phyloP scores from a whole-genome alignment of 306 rosid species.

The Mimosa bimucronata region DNA sequence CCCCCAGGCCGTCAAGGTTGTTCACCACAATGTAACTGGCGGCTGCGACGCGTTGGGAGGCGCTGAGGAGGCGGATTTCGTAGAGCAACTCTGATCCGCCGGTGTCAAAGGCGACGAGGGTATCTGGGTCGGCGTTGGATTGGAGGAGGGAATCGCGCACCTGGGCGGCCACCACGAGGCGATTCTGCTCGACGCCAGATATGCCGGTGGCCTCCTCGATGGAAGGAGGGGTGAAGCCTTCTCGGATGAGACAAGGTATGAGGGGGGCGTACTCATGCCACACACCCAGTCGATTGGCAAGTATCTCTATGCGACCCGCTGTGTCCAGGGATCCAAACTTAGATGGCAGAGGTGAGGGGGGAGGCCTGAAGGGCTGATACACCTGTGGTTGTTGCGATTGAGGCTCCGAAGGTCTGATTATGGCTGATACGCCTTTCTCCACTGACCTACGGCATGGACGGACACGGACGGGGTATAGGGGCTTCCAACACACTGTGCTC shows the following conservation, averaged over 20 bases:
- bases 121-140: slow-evolving; percentile 52
- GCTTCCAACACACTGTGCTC: slow-evolving; percentile 11
- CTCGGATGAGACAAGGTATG: slow-evolving; percentile 61
- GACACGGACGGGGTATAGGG: slow-evolving; percentile 9
- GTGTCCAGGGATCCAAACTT: slow-evolving; percentile 60
- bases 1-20: slow-evolving; percentile 50
- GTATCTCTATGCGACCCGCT: slow-evolving; percentile 52
- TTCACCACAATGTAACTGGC: slow-evolving; percentile 56
- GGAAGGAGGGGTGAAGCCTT: slow-evolving; percentile 72
- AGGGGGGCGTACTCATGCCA: slow-evolving; percentile 84
- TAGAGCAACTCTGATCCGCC: slow-evolving; percentile 73
- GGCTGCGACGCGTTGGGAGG: slow-evolving; percentile 64
- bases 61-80: slow-evolving; percentile 68
- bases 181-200: slow-evolving; percentile 72
- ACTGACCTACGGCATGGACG: slow-evolving; percentile 1
- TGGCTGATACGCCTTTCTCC: slow-evolving; percentile 37
- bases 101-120: slow-evolving; percentile 53
- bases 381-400: slow-evolving; percentile 43
- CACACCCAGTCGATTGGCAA: slow-evolving; percentile 75
- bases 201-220: slow-evolving; percentile 83
- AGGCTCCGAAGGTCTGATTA: slow-evolving; percentile 21
- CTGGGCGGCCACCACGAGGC: slow-evolving; percentile 67
- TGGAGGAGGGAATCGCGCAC: slow-evolving; percentile 75
- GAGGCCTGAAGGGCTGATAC: slow-evolving; percentile 91
- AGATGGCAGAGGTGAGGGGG: slow-evolving; percentile 61